These are phyloP conservation scores for Phytophthora podocarpi DNA, from an alignment of 352 stramenopile genomes.

Conservation along the genomic window DNA sequence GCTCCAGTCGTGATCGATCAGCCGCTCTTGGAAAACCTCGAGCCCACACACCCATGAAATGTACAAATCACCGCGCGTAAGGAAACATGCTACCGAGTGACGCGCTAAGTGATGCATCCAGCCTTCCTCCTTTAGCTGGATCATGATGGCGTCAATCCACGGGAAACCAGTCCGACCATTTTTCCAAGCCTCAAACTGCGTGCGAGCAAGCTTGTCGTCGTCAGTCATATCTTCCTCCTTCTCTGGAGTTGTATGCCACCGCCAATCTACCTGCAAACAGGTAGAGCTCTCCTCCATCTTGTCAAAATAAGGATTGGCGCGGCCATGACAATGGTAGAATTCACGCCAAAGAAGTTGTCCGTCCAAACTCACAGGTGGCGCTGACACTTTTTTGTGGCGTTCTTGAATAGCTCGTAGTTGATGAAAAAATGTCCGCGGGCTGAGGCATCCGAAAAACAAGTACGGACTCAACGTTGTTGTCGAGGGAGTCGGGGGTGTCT, in stretches of 20 bases:
- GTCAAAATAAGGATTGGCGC: constrained; percentile 90
- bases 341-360: constrained; percentile 97
- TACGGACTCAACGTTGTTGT: constrained; percentile 97
- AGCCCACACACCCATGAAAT: constrained; percentile 95
- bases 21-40: constrained; percentile 90
- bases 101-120: constrained; percentile 91
- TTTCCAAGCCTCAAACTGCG: constrained; percentile 94
- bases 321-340: constrained; percentile 91
- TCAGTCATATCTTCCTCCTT: constrained; percentile 65
- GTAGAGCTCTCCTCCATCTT: constrained; percentile 95
- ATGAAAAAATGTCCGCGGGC: constrained; percentile 91
- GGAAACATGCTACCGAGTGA: constrained; percentile 97
- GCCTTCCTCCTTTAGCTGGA: constrained; percentile 88
- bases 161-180: constrained; percentile 96
- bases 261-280: constrained; percentile 87
- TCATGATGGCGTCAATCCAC: constrained; percentile 98
- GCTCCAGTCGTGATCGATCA: constrained; percentile 97
- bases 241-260: constrained; percentile 87
- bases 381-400: constrained; percentile 69
- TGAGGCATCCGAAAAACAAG: constrained; percentile 94
- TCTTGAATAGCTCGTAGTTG: constrained; percentile 81
- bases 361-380: constrained; percentile 92
- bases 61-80: constrained; percentile 97
- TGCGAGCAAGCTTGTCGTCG: constrained; percentile 80
- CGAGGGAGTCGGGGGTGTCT: constrained; percentile 86